Evolutionary conservation across 768 basidiomycete genomes (phyloP).

Genomic region (Mycena capillaripes): DNA sequence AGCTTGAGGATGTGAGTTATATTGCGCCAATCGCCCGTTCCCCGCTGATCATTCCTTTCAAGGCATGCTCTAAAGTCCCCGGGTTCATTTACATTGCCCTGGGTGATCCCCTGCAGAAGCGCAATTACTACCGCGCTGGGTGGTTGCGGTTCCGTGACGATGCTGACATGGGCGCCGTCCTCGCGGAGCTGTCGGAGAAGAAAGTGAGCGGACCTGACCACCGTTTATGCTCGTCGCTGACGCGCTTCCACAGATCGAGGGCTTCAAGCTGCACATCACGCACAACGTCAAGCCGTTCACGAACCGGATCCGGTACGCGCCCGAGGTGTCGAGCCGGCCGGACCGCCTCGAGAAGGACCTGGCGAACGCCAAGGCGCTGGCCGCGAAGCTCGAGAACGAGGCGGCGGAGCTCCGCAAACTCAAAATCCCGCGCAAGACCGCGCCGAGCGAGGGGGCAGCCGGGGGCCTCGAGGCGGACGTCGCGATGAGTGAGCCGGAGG

Average conservation of each 20-base stretch:
- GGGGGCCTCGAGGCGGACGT: conserved; percentile 36
- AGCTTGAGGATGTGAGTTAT: conserved; percentile 85
- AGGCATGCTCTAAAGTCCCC: conserved; percentile 84
- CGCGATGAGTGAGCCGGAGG: conserved; percentile 52
- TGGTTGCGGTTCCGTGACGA: conserved; percentile 93
- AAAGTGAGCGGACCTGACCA: conserved; percentile 68
- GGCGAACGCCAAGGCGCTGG: conserved; percentile 79
- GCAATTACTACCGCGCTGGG: conserved; percentile 94
- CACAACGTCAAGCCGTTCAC: conserved; percentile 85
- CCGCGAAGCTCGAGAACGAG: conserved; percentile 82
- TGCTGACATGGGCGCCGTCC: conserved; percentile 82
- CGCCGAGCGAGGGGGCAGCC: conserved; percentile 42
- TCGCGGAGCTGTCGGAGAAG: conserved; percentile 83
- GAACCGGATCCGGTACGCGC: conserved; percentile 84
- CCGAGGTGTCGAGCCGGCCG: conserved; percentile 84
- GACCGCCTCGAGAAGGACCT: conserved; percentile 88
- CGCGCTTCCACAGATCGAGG: conserved; percentile 82
- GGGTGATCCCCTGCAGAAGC: conserved; percentile 93
- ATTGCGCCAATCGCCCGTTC: conserved; percentile 8
- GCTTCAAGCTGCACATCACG: conserved; percentile 93
- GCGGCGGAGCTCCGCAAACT: conserved; percentile 64
- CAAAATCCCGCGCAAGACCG: conserved; percentile 45
- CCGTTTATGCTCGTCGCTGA: background rate
- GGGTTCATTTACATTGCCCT: conserved; percentile 93
- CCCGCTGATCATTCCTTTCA: conserved; percentile 22